Conservation (phyloP, 2,329 filamentous ascomycete genomes). For the Ilyonectria destructans region DNA sequence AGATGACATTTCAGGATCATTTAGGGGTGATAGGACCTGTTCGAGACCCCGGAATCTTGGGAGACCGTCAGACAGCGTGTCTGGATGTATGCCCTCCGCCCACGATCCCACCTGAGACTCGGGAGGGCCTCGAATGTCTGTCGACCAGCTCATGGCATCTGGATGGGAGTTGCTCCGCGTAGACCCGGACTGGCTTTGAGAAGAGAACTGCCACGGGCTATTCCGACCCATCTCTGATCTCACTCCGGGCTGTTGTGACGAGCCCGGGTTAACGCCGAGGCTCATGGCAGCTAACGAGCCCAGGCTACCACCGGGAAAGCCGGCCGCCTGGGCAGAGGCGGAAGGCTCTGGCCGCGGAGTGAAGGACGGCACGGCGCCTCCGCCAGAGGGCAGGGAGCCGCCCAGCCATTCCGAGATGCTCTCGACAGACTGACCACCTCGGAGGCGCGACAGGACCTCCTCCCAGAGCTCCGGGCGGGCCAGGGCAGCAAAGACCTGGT, state of each 20-base stretch:
- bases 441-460: slow-evolving; percentile 69
- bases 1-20: slow-evolving; percentile 61
- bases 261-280: slow-evolving; percentile 50
- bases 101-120: slow-evolving; percentile 67
- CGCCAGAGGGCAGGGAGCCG: slow-evolving; percentile 51
- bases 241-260: slow-evolving; percentile 51
- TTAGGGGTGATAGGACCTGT: slow-evolving; percentile 65
- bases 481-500: slow-evolving; percentile 71
- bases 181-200: slow-evolving; percentile 63
- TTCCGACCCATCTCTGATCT: slow-evolving; percentile 60
- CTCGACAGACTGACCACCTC: slow-evolving; percentile 69
- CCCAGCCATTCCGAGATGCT: slow-evolving; percentile 71
- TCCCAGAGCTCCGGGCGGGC: slow-evolving; percentile 67
- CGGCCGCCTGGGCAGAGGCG: slow-evolving; percentile 43
- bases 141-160: slow-evolving; percentile 64
- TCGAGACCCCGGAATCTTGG: slow-evolving; percentile 61
- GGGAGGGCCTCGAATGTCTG: slow-evolving; percentile 57
- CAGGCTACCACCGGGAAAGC: slow-evolving; percentile 50
- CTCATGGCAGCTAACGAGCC: slow-evolving; percentile 53
- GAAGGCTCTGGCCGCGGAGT: slow-evolving; percentile 35
- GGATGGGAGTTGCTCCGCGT: slow-evolving; percentile 65
- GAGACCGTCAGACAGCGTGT: slow-evolving; percentile 51
- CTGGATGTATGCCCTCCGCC: slow-evolving; percentile 62
- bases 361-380: slow-evolving; percentile 51
- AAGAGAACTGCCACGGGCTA: slow-evolving; percentile 67